Base-by-base conservation (phyloP, 2,329 filamentous ascomycete species). In the Diaporthe citrichinensis region DNA sequence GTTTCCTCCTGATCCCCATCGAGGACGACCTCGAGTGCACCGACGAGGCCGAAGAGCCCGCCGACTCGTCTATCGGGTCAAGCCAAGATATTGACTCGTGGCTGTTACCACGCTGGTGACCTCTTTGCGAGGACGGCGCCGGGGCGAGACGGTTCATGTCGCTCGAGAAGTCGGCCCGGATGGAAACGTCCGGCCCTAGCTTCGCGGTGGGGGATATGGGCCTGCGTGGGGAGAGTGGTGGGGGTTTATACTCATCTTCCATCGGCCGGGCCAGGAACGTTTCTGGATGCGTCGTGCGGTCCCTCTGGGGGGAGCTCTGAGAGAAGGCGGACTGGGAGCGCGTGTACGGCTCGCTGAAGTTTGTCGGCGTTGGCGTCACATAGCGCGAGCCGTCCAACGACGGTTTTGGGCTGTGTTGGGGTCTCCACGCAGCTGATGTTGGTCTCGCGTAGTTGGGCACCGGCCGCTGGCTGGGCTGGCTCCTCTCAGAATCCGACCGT, bases 51-150 rank as follows among this genome's bases (percentile, higher is more conserved):
- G 92, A 92, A 0, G 96, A 98, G 25, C 91, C 93, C 49, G 93
- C 94, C 31, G 95, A 98, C 80, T 98, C 96, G 82, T 98, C 94
- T 74, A 97, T 97, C 1, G 95, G 96, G 81, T 98, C 95, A n/a
- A 98, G 85, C 96, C 96, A 98, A 0, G 95, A 98, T 71, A 94
- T 95, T 6, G 94, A 95, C 81, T 95, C 94, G 77, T 93, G 92
- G 80, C 94, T 96, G 15, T 90, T 88, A 34, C 91, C 92, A 76
- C 91, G 85, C 31, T 83, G 83, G 78, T 92, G 90, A 14, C 86
- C 82, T 46, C 78, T 53, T 78, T 17, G 76, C 46, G 4, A 78
- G 62, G 12, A 39, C 20, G 68, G 80, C 65, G 78, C 76, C 72
- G 58, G 79, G 61, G 67, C 75, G 74, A 80, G 76, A 71, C 78